Conservation (phyloP, 2,329 filamentous ascomycete genomes). For the Fusarium falciforme region DNA sequence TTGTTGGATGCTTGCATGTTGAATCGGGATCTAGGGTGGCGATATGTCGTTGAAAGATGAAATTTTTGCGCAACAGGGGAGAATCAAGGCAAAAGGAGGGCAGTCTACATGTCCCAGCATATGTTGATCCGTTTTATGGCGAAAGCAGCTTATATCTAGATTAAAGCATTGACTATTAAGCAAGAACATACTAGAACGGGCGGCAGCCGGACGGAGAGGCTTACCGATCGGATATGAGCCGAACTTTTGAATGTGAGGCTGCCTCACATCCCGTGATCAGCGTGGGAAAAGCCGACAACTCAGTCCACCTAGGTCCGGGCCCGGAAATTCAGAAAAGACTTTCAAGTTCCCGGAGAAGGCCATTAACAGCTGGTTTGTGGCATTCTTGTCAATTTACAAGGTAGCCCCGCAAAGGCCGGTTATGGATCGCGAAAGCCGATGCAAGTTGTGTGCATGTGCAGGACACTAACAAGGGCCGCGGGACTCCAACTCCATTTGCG, state of each 20-base stretch:
- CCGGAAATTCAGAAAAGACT: neutral
- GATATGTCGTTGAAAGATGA: neutral
- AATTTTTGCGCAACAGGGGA: neutral
- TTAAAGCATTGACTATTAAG: neutral
- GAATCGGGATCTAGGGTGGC: neutral
- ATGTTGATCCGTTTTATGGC: neutral
- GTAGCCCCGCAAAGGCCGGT: neutral
- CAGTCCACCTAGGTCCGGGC: neutral
- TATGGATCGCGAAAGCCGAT: neutral
- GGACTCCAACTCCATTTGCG: neutral
- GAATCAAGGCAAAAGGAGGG: too few relatives aligned
- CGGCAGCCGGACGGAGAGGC: neutral
- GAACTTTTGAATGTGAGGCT: neutral
- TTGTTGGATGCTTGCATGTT: slow-evolving; percentile 58
- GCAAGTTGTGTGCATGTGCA: neutral
- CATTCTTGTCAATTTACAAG: neutral
- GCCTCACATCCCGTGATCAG: neutral
- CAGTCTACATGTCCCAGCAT: neutral
- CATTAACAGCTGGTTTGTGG: neutral
- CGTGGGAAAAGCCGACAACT: neutral
- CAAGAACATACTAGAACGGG: neutral
- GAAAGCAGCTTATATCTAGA: neutral
- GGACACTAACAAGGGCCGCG: neutral
- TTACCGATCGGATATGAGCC: neutral
- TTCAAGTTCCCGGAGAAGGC: neutral